Evolutionary conservation across 2,329 filamentous ascomycete species (phyloP), one percentile per base, ranked within the genome.

Genomic region (Alternaria arborescens): DNA sequence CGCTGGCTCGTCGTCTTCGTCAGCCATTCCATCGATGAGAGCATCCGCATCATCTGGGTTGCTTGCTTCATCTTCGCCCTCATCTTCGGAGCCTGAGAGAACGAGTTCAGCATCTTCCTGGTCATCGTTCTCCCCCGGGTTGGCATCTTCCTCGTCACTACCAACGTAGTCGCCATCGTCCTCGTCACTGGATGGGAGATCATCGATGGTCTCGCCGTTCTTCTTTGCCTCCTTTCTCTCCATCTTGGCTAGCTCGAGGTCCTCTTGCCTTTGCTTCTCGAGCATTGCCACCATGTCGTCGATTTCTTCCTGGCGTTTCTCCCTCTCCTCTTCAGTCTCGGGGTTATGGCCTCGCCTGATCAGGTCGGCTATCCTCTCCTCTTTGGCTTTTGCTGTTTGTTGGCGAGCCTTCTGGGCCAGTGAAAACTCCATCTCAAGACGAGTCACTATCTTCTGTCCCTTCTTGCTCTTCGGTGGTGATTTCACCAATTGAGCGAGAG

Each of bases 251-350:
- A 98, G 89, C 67, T 91, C 89, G 44, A 91, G 87, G 2, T 90
- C 94, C 74, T 98, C 92, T 62, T 88, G 85, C 58, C 93, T 86
- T 20, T 94, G 94, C 71, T 90, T 93, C 48, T 94, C 90, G 26
- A 98, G 87, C 36, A 72, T 71, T n/a, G 70, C 74, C 30, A 75
- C 75, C 61, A 98, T 86, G 71, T 97, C 91, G 69, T 98, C 95
- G 12, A 97, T 88, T 60, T 94, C 88, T 58, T 91, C 88, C 77
- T 93, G 88, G 75, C 97, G 91, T 34, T 88, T 87, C 73, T 94
- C 91, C 20, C 92, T 88, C 77, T 99, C 94, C 78, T 97, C 94
- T 2, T 89, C 88, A 0, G 92, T 97, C 76, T 94, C 90, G 18
- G 98, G 84, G 24, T 90, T 82, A 26, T 97, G 85, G 8, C 95